These are phyloP conservation scores for Phoma sp. DNA, from an alignment of 2,329 filamentous ascomycete species.

Conservation along the genomic window DNA sequence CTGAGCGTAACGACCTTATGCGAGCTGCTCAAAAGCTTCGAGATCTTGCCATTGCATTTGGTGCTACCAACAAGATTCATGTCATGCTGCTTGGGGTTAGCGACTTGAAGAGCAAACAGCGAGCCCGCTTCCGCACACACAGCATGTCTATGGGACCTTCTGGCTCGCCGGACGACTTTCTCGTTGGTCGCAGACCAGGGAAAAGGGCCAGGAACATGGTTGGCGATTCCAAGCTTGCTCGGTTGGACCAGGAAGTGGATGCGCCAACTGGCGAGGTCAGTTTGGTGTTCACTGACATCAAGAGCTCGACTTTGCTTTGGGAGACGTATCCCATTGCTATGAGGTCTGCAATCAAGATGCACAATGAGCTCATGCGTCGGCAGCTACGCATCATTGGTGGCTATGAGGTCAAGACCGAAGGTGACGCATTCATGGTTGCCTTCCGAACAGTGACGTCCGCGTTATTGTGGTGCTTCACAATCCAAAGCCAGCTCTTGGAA, in stretches of 20 bases:
- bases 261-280: slow-evolving; percentile 89
- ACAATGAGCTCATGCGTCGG: slow-evolving; percentile 95
- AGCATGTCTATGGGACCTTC: slow-evolving; percentile 86
- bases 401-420: slow-evolving; percentile 99
- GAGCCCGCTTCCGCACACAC: slow-evolving; percentile 75
- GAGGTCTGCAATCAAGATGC: slow-evolving; percentile 94
- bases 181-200: slow-evolving; percentile 64
- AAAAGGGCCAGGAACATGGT: slow-evolving; percentile 64
- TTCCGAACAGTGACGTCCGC: slow-evolving; percentile 96
- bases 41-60: slow-evolving; percentile 94
- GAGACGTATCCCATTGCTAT: slow-evolving; percentile 94
- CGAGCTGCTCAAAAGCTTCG: slow-evolving; percentile 91
- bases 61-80: slow-evolving; percentile 94
- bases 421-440: slow-evolving; percentile 98
- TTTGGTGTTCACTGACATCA: slow-evolving; percentile 98
- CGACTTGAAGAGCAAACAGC: slow-evolving; percentile 85
- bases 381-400: slow-evolving; percentile 93
- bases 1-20: slow-evolving; percentile 90
- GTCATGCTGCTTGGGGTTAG: slow-evolving; percentile 97
- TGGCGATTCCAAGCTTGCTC: slow-evolving; percentile 85
- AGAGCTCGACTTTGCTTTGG: slow-evolving; percentile 96
- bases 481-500: slow-evolving; percentile 85
- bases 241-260: slow-evolving; percentile 88
- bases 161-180: slow-evolving; percentile 73
- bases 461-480: slow-evolving; percentile 93